Base-by-base conservation (phyloP, 2,329 filamentous ascomycete genomes). In the Fusarium denticulatum region DNA sequence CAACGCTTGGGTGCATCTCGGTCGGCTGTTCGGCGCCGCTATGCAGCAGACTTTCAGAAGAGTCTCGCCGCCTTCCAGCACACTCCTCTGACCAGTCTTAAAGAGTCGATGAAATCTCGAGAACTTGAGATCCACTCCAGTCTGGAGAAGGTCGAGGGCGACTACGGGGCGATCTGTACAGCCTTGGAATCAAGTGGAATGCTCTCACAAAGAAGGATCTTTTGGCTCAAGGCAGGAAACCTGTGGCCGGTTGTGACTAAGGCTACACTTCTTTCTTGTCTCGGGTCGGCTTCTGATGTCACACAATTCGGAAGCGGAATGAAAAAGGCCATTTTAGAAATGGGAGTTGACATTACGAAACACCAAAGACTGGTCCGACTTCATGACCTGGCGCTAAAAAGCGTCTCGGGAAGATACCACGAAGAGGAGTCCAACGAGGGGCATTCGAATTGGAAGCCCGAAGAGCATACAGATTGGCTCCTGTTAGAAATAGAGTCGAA, bases 401-500 rank as follows among this genome's bases (percentile, higher is more conserved):
- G 84, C 83, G 55, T 88, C 83, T 1, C 79, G 86, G 15, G 85
- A 82, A 6, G 85, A 84, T 11, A 85, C 81, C 86, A 16, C 87
- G 88, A 88, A 69, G 83, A 65, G 78, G 83, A 12, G 71, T 80
- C 6, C 61, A 89, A 79, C 66, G 63, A 22, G 12, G 76, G 76
- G 64, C 90, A 92, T 73, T 77, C 75, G 0, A 88, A 90, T 36
- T 93, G 91, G 91, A 76, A 83, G 6, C 86, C 89, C 0, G n/a
- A 78, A 0, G 80, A 88, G 0, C 79, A 86, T 37, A 84, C 89
- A 0, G 91, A 94, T 74, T 93, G 90, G 88, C 78, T 94, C 0
- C 81, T 94, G 0, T 80, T 94, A 0, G 91, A 94, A 69, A 87
- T 94, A 20, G 92, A 94, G 58, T 84, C 86, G 0, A 86, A 92